These are phyloP conservation scores for Tillandsia leiboldiana DNA, from an alignment of 176 grass and related monocot genomes.

Conservation along the genomic window DNA sequence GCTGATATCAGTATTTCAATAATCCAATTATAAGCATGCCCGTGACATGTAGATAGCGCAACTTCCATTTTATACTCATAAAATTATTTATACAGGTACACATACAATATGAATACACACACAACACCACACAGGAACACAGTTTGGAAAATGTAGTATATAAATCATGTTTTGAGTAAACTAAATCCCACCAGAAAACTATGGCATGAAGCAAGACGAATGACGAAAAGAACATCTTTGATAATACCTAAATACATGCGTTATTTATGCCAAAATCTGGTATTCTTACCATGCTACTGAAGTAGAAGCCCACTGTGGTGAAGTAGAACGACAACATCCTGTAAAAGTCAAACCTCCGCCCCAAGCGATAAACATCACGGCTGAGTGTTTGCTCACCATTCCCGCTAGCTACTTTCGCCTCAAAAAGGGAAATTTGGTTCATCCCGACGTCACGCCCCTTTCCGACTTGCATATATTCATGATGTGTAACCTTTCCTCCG, in stretches of 20 bases:
- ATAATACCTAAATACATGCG: too few relatives aligned
- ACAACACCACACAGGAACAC: too few relatives aligned
- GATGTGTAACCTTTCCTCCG: conserved; percentile 81
- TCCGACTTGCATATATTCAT: conserved; percentile 97
- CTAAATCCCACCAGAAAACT: too few relatives aligned
- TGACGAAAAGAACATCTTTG: too few relatives aligned
- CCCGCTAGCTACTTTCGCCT: conserved; percentile 88
- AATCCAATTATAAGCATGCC: not conserved
- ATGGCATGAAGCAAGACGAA: not conserved
- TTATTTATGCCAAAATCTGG: not conserved
- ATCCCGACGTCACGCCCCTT: conserved; percentile 96
- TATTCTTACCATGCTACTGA: conserved; percentile 93
- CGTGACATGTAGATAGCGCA: conserved; percentile 6
- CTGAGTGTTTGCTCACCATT: conserved; percentile 98
- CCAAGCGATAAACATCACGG: conserved; percentile 88
- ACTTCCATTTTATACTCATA: too few relatives aligned
- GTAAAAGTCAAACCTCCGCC: conserved; percentile 93
- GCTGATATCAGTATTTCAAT: conserved; percentile 12
- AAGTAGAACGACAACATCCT: conserved; percentile 95
- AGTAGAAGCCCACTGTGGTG: conserved; percentile 92
- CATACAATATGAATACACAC: too few relatives aligned
- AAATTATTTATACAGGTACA: too few relatives aligned
- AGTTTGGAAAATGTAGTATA: too few relatives aligned
- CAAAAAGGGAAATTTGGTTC: conserved; percentile 98
- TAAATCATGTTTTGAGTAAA: too few relatives aligned